Conservation (phyloP, 2,329 filamentous ascomycete species). For the Colletotrichum eremochloae region DNA sequence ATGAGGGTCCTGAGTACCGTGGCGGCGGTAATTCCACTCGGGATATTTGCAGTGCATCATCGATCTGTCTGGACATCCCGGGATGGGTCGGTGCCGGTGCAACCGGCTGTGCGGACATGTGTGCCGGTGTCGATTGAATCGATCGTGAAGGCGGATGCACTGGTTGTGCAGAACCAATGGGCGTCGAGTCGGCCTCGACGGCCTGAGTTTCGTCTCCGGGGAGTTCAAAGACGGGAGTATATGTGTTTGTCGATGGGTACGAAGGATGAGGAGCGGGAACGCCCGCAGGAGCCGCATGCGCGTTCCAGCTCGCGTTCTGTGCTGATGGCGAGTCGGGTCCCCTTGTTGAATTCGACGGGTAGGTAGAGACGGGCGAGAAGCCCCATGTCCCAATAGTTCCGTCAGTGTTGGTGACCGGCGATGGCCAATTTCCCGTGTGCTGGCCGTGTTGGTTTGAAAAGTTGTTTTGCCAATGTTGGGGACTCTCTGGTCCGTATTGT, state of each 20-base stretch:
- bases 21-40: slow-evolving; percentile 39
- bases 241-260: slow-evolving; percentile 2
- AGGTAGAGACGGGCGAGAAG: slow-evolving; percentile 33
- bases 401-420: slow-evolving; percentile 19
- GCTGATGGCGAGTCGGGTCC: slow-evolving; percentile 5
- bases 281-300: slow-evolving; percentile 1
- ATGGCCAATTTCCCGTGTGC: slow-evolving; percentile 28
- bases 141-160: slow-evolving; percentile 22
- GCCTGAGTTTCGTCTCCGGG: slow-evolving; percentile 33
- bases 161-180: slow-evolving; percentile 21
- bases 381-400: slow-evolving; percentile 31
- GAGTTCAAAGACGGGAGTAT: slow-evolving; percentile 35
- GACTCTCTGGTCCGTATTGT: slow-evolving; percentile 25
- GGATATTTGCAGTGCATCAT: slow-evolving; percentile 39
- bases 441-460: slow-evolving; percentile 14
- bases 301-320: slow-evolving; percentile 33
- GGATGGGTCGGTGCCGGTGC: slow-evolving; percentile 24
- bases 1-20: slow-evolving; percentile 28
- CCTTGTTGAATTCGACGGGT: slow-evolving; percentile 8
- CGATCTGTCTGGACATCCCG: slow-evolving; percentile 32
- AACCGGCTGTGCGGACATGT: slow-evolving; percentile 12
- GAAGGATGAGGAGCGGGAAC: slow-evolving; percentile 17
- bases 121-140: slow-evolving; percentile 31
- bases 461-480: slow-evolving; percentile 32
- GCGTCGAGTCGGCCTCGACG: slow-evolving; percentile 39